These are phyloP conservation scores for Pyronema domesticum DNA, from an alignment of 495 filamentous ascomycete genomes.

Conservation along the genomic window DNA sequence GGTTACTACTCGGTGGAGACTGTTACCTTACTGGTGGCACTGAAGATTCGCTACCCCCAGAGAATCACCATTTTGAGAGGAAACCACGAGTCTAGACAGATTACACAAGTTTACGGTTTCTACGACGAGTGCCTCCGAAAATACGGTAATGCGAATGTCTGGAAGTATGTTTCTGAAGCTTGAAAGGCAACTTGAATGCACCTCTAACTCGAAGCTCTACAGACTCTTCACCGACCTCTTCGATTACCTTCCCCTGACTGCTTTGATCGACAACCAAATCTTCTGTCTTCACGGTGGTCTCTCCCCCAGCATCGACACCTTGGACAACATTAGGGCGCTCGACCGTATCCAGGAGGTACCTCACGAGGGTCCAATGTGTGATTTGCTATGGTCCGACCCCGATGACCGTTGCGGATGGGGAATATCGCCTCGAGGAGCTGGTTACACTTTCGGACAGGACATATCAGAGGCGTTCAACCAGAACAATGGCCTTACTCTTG, in stretches of 20 bases:
- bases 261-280: conserved; percentile 98
- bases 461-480: conserved; percentile 99
- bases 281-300: conserved; percentile 97
- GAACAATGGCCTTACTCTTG: conserved; percentile 93
- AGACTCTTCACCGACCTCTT: conserved; percentile 80
- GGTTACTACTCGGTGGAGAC: conserved; percentile 96
- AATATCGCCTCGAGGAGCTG: conserved; percentile 88
- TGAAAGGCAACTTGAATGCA: background rate
- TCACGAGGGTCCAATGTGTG: conserved; percentile 97
- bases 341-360: conserved; percentile 97
- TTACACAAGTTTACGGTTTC: conserved; percentile 95
- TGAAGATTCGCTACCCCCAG: conserved; percentile 91
- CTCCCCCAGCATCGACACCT: conserved; percentile 89
- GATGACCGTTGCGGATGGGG: conserved; percentile 98
- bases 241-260: conserved; percentile 95
- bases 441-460: conserved; percentile 98
- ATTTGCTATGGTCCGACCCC: conserved; percentile 92
- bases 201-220: background rate
- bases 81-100: conserved; percentile 94
- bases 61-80: conserved; percentile 93
- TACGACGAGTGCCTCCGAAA: conserved; percentile 96
- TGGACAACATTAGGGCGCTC: conserved; percentile 91
- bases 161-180: conserved; percentile 49
- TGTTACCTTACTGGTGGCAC: conserved; percentile 77
- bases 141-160: conserved; percentile 97